Conservation (phyloP, 306 rosid genomes). For the Lablab purpureus region DNA sequence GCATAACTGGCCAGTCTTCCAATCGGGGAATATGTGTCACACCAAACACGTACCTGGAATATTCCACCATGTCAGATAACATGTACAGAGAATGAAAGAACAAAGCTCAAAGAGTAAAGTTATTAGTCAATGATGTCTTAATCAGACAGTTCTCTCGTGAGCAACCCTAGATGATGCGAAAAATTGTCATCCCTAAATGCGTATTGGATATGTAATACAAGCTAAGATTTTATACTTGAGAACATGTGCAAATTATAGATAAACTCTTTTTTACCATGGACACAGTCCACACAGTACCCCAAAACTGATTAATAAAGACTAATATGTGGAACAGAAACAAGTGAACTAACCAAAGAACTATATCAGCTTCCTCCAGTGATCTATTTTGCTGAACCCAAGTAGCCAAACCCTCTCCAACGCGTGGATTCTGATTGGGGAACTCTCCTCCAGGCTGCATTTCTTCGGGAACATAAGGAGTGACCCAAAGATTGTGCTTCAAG, state of each 20-base stretch:
- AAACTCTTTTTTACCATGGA: background rate
- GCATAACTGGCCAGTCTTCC: constrained; percentile 93
- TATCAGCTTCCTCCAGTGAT: constrained; percentile 78
- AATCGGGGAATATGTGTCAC: constrained; percentile 78
- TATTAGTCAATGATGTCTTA: background rate
- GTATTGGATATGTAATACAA: background rate
- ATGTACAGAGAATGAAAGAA: background rate
- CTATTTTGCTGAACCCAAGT: constrained; percentile 83
- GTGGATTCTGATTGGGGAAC: constrained; percentile 85
- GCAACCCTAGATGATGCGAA: background rate
- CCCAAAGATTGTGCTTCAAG: constrained; percentile 87
- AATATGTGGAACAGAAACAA: background rate
- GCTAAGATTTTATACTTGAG: background rate
- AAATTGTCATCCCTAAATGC: background rate
- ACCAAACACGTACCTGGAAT: constrained; percentile 81
- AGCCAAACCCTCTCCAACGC: constrained; percentile 81
- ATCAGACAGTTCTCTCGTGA: background rate
- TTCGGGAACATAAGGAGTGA: constrained; percentile 64
- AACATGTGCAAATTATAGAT: background rate
- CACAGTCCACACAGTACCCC: no score
- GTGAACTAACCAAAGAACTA: constrained; percentile 80
- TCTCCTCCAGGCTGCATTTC: constrained; percentile 87
- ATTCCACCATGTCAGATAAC: constrained; percentile 30
- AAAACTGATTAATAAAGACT: no score
- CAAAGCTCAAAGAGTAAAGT: background rate